These are phyloP conservation scores for Pseudogymnoascus sp. DNA, from an alignment of 2,329 filamentous ascomycete species.

Conservation along the genomic window DNA sequence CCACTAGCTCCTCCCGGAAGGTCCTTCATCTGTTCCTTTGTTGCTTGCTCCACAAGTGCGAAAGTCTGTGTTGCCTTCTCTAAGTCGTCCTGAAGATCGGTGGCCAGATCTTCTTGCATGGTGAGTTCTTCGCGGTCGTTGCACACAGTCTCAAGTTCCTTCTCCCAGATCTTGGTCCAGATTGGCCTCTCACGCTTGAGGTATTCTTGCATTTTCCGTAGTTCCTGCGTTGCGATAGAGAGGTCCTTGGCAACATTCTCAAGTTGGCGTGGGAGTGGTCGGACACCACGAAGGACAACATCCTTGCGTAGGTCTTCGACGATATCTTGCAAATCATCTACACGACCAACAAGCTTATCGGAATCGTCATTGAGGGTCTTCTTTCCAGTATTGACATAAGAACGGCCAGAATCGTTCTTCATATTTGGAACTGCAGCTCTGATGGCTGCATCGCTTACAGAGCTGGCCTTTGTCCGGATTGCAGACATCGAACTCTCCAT, in stretches of 20 bases:
- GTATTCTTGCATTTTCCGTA: constrained; percentile 91
- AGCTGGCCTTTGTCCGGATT: constrained; percentile 71
- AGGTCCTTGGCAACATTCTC: constrained; percentile 87
- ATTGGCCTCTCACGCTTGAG: constrained; percentile 85
- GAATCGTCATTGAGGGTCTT: constrained; percentile 81
- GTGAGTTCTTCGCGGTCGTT: constrained; percentile 91
- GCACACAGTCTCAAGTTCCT: constrained; percentile 90
- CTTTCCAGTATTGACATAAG: constrained; percentile 78
- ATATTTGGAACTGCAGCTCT: constrained; percentile 63
- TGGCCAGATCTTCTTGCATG: constrained; percentile 89
- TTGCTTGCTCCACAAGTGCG: constrained; percentile 89
- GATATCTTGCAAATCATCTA: constrained; percentile 94
- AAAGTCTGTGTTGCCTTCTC: constrained; percentile 93
- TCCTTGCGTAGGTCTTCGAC: constrained; percentile 97
- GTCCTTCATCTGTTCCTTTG: constrained; percentile 91
- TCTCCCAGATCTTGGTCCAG: constrained; percentile 99
- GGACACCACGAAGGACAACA: constrained; percentile 84
- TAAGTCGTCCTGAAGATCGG: constrained; percentile 86
- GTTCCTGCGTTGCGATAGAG: constrained; percentile 66
- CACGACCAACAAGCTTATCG: constrained; percentile 79
- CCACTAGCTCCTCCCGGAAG: constrained; percentile 45
- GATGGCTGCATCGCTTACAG: constrained; percentile 67
- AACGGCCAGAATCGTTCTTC: constrained; percentile 69
- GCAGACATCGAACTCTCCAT: constrained; percentile 79
- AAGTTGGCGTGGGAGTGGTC: constrained; percentile 81